phyloP scores from a whole-genome alignment of 768 basidiomycete species.

The Chalciporus chontae region DNA sequence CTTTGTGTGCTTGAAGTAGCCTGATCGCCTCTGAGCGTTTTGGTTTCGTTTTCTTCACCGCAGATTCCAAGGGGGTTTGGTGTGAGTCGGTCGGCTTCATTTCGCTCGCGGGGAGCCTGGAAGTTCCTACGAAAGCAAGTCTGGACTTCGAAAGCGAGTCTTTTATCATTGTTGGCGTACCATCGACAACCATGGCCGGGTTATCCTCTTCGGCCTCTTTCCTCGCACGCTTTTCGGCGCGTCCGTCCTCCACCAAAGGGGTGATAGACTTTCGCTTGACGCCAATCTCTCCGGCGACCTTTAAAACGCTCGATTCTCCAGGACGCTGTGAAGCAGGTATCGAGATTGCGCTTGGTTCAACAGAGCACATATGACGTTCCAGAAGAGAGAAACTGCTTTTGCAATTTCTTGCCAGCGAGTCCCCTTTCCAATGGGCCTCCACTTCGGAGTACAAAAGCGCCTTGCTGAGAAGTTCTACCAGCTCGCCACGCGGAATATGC shows the following conservation, averaged over 20 bases:
- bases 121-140: slow-evolving; percentile 13
- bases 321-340: slow-evolving; percentile 16
- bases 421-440: slow-evolving; percentile 76
- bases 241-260: slow-evolving; percentile 44
- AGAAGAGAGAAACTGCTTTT: slow-evolving; percentile 71
- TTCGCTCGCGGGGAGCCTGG: slow-evolving; percentile 17
- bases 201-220: slow-evolving; percentile 42
- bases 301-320: slow-evolving; percentile 9
- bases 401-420: slow-evolving; percentile 60
- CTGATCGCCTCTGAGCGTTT: slow-evolving; percentile 41
- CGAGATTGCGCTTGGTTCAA: slow-evolving; percentile 36
- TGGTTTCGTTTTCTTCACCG: slow-evolving; percentile 33
- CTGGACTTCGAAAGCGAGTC: slow-evolving; percentile 16
- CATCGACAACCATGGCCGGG: slow-evolving; percentile 40
- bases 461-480: slow-evolving; percentile 77
- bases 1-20: slow-evolving; percentile 54
- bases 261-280: slow-evolving; percentile 52
- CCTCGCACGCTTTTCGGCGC: slow-evolving; percentile 61
- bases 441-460: slow-evolving; percentile 79
- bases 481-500: slow-evolving; percentile 77
- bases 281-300: slow-evolving; percentile 19
- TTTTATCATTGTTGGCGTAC: slow-evolving; percentile 26
- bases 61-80: slow-evolving; percentile 15
- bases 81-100: slow-evolving; percentile 18
- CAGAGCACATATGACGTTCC: slow-evolving; percentile 67